Base-by-base conservation (phyloP, 306 rosid species). In the Corylus avellana region DNA sequence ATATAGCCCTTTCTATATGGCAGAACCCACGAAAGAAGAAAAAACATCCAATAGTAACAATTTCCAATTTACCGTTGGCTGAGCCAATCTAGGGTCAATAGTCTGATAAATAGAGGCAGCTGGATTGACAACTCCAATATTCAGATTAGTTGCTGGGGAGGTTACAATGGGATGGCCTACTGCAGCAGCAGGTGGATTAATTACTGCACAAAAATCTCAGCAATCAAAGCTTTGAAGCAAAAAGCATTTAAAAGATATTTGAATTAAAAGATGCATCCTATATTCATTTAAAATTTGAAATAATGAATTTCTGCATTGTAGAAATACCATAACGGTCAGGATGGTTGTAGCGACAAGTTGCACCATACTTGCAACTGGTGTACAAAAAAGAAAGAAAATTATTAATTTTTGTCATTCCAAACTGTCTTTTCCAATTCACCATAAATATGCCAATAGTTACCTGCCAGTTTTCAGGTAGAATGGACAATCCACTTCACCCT, bases 381-480 rank as follows among this genome's bases (percentile, higher is more conserved):
- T 72, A 76, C 46, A 39, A 63, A 71, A 75, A 86, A 85, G 49
- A 82, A 78, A 81, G 62, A 79, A 78, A 73, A 9, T 70, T 77
- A 66, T 72, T 80, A 73, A 75, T 55, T 57, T 84, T 75, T n/a
- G 68, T 54, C 58, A 72, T 76, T 72, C 42, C 47, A 82, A 73
- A 83, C 72, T 73, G 58, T 27, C 72, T 49, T 50, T 22, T 25
- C 72, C 80, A 72, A 75, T 12, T 8, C 51, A 47, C 56, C 42
- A 86, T 44, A 49, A 78, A 54, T 59, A 44, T 29, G 53, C 74
- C 77, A 59, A 79, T 27, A 74, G 39, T 80, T 56, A 92, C 98
- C 98, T 95, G 87, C 97, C 97, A 87, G 98, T 95, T 89, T 95
- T 95, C 90, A 95, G 83, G 92, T 95, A 95, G 97, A 95, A 95